These are phyloP conservation scores for Heliosperma pusillum DNA, from an alignment of 148 eudicot genomes.

Conservation along the genomic window DNA sequence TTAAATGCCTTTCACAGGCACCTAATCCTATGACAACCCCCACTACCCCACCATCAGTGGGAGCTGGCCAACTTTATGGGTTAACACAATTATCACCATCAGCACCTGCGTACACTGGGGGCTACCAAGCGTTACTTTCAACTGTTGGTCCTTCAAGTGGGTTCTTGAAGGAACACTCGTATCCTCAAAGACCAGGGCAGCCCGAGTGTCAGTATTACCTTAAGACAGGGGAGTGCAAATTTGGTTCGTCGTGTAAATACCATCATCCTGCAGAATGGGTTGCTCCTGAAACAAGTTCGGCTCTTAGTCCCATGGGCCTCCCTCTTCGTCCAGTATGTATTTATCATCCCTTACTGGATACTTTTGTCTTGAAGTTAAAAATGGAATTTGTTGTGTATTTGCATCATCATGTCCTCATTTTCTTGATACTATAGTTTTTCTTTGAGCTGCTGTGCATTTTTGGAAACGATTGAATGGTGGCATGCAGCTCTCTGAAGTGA, in stretches of 20 bases:
- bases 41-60: constrained; percentile 40
- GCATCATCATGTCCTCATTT: no score
- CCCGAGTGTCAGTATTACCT: no score
- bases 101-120: constrained; percentile 54
- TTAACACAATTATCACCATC: constrained; percentile 59
- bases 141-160: constrained; percentile 54
- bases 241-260: constrained; percentile 82
- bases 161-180: constrained; percentile 53
- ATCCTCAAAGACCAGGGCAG: constrained; percentile 88
- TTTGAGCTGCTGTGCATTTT: neutral
- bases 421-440: no score
- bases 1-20: constrained; percentile 36
- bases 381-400: no score
- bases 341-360: neutral
- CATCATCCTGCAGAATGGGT: constrained; percentile 79
- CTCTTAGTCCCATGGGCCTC: constrained; percentile 81
- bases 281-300: constrained; percentile 38
- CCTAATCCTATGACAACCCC: constrained; percentile 52
- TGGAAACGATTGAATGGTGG: no score
- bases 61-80: constrained; percentile 33
- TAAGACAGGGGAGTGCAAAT: constrained; percentile 90
- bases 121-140: constrained; percentile 44
- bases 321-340: constrained; percentile 83
- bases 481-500: no score
- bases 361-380: neutral